Evolutionary conservation across 305 asterid genomes (phyloP), one percentile per base, ranked within the genome.

Genomic region (Ruellia speciosa): DNA sequence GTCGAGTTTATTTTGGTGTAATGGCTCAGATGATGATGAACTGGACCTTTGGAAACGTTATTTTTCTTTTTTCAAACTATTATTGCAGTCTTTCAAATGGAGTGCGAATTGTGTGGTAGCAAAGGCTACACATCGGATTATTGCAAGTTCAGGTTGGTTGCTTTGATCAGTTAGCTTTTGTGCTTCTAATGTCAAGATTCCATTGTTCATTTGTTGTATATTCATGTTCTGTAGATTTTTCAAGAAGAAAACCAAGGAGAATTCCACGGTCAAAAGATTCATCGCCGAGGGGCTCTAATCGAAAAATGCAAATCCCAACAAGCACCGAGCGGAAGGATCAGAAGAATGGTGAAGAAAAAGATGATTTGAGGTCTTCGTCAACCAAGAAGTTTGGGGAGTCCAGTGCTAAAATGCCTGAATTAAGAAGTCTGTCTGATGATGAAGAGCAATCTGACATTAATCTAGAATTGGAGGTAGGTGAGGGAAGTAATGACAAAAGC

Each of bases 111-210:
- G 59, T 31, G 58, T 58, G 59, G 71, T 67, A 35, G 75, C 77
- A 41, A 66, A 58, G 46, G 59, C 65, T 52, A 59, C 85, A 16
- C 66, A 48, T 69, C 68, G 77, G 69, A 76, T 75, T 64, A 60
- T 83, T 66, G 96, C 97, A 73, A 81, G 81, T 82, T 78, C 81
- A 52, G 94, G 92, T 82, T 81, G 71, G 81, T 76, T 77, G 48
- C 70, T 71, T 63, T 60, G 64, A 65, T 65, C 60, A 20, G 53
- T 65, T 62, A 31, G 55, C 49, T 41, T 54, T 68, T 37, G 2
- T 54, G 7, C 33, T 65, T 52, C 63, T 57, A 18, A 56, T 17
- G 65, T 17, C 51, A 3, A 9, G 47, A 58, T 58, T 34, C 46
- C 20, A 57, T 54, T 50, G 64, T 60, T 24, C 58, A 52, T 39